A percentile compares a stretch with the other conserved stretches of the same genome.
phyloP scores from a whole-genome alignment of 2,329 filamentous ascomycete genomes.

The Aspergillus fumigatiaffinis region DNA sequence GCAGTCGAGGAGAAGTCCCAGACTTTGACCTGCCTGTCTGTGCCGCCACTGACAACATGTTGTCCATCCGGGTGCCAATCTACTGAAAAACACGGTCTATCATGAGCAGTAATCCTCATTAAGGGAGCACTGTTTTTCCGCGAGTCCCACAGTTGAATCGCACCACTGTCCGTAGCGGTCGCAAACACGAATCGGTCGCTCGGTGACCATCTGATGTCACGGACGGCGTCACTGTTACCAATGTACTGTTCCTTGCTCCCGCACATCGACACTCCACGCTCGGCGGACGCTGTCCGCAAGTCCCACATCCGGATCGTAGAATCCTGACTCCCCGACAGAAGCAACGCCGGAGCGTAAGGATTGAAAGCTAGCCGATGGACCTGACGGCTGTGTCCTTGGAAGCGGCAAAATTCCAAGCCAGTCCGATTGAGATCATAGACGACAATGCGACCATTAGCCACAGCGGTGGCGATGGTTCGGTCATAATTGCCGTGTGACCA shows the following conservation, averaged over 20 bases:
- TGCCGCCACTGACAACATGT: constrained; percentile 59
- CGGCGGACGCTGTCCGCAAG: constrained; percentile 50
- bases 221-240: constrained; percentile 57
- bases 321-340: constrained; percentile 64
- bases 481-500: constrained; percentile 62
- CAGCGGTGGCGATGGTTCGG: constrained; percentile 60
- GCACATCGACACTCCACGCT: constrained; percentile 49
- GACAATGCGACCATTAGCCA: constrained; percentile 62
- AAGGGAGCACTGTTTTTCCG: constrained; percentile 54
- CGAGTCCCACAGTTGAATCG: constrained; percentile 62
- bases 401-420: constrained; percentile 57
- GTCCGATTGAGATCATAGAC: constrained; percentile 61
- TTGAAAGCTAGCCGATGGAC: constrained; percentile 65
- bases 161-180: constrained; percentile 61
- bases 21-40: constrained; percentile 59
- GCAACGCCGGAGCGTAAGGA: constrained; percentile 55
- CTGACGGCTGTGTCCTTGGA: constrained; percentile 63
- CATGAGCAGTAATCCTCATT: constrained; percentile 59
- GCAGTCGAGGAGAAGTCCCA: constrained; percentile 60
- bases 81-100: constrained; percentile 57
- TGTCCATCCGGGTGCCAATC: constrained; percentile 67
- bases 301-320: constrained; percentile 63
- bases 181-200: constrained; percentile 60
- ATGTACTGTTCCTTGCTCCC: constrained; percentile 53
- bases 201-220: constrained; percentile 64